Evolutionary conservation across 768 basidiomycete species (phyloP).

Genomic region (Lactifluus volemus): DNA sequence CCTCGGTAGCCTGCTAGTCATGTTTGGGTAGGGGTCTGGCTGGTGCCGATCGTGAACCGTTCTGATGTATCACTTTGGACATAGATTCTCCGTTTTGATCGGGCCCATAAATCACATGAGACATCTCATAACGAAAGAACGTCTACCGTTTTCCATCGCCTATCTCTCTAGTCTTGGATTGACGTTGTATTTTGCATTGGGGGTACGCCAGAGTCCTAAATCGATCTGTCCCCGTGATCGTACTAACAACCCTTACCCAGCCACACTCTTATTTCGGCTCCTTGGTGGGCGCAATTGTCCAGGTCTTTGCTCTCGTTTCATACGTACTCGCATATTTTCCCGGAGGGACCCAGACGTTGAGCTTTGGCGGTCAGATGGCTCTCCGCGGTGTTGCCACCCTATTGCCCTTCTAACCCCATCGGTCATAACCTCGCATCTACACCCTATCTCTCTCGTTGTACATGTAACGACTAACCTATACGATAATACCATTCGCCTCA

Average conservation of each 20-base stretch:
- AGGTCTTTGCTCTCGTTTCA: slow-evolving; percentile 76
- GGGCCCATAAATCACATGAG: slow-evolving; percentile 91
- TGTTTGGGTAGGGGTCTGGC: slow-evolving; percentile 67
- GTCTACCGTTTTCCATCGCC: slow-evolving; percentile 73
- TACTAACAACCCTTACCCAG: slow-evolving; percentile 32
- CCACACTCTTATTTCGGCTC: slow-evolving; percentile 81
- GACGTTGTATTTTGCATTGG: slow-evolving; percentile 88
- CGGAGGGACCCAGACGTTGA: slow-evolving; percentile 72
- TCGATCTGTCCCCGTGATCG: neutral
- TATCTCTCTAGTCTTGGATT: slow-evolving; percentile 79
- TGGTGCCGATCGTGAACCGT: neutral
- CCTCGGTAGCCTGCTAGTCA: slow-evolving; percentile 85
- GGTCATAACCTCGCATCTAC: neutral
- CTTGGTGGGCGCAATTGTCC: slow-evolving; percentile 71
- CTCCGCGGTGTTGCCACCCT: slow-evolving; percentile 78
- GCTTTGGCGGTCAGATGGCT: slow-evolving; percentile 71
- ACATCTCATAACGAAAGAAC: slow-evolving; percentile 74
- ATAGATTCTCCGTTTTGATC: slow-evolving; percentile 72
- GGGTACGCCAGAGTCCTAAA: slow-evolving; percentile 41
- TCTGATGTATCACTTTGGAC: neutral
- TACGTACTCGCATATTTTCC: slow-evolving; percentile 97
- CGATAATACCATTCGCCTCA: slow-evolving; percentile 13
- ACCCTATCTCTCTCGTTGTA: slow-evolving; percentile 11
- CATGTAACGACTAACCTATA: slow-evolving; percentile 1
- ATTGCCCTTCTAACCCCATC: slow-evolving; percentile 53